Evolutionary conservation across 305 asterid species (phyloP).

Genomic region (Nicotiana rustica): DNA sequence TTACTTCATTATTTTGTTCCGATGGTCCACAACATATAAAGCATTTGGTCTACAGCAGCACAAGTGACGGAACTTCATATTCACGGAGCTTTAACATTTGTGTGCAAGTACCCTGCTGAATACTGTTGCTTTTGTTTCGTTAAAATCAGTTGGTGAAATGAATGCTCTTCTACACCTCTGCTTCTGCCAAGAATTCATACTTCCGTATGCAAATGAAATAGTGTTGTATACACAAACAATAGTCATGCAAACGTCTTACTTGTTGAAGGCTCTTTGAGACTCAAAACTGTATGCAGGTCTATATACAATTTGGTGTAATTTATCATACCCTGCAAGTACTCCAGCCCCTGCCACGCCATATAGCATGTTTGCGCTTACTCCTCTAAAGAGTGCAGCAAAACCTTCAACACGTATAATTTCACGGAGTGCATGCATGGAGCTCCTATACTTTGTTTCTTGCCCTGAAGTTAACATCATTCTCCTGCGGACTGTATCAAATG

Average conservation of each 20-base stretch:
- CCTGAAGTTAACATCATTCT: conserved; percentile 99
- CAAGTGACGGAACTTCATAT: not conserved
- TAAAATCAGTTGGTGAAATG: not conserved
- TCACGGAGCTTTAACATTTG: conserved; percentile 14
- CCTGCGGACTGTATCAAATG: conserved; percentile 90
- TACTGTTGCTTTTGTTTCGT: not conserved
- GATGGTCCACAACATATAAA: not conserved
- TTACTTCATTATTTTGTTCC: not conserved
- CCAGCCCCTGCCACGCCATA: conserved; percentile 97
- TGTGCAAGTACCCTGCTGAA: not conserved
- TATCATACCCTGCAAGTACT: conserved; percentile 94
- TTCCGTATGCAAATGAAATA: not conserved
- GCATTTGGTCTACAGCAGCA: not conserved
- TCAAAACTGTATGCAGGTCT: conserved; percentile 54
- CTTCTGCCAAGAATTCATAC: not conserved
- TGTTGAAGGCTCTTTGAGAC: conserved; percentile 64
- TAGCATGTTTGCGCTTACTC: conserved; percentile 89
- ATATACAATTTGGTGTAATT: conserved; percentile 64
- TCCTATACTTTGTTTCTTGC: conserved; percentile 66
- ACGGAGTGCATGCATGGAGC: conserved; percentile 59
- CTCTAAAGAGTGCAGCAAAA: conserved; percentile 68
- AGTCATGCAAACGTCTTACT: conserved; percentile 28
- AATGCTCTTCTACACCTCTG: not conserved
- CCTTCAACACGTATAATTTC: conserved; percentile 77
- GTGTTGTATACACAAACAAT: not conserved